Percentiles rank a stretch among this genome's conserved stretches.
Conservation (phyloP, 192 early-diverging fungal species). For the Entomortierella lignicola region DNA sequence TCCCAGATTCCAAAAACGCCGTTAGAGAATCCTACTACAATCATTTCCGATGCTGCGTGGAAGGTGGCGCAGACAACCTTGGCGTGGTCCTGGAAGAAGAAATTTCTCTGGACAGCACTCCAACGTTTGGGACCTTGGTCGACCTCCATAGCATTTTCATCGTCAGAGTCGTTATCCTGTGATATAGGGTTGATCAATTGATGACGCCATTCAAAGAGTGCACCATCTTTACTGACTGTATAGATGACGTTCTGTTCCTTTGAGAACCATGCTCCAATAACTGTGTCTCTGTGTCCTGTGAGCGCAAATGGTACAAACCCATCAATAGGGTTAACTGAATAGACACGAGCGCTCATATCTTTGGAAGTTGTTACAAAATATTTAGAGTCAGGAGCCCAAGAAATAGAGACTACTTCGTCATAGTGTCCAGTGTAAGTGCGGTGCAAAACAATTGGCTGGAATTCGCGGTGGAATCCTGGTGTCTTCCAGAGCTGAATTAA, state of each 20-base stretch:
- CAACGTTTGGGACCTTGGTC: constrained; percentile 57
- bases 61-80: constrained; percentile 86
- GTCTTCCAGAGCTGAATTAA: constrained; percentile 92
- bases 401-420: constrained; percentile 86
- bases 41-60: constrained; percentile 73
- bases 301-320: constrained; percentile 80
- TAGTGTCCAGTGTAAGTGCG: constrained; percentile 82
- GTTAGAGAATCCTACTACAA: constrained; percentile 91
- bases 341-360: constrained; percentile 86
- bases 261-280: constrained; percentile 88
- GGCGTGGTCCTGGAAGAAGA: constrained; percentile 82
- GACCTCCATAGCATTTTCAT: constrained; percentile 66
- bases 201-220: constrained; percentile 83
- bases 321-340: constrained; percentile 76
- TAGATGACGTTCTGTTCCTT: constrained; percentile 76
- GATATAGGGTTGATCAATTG: constrained; percentile 50
- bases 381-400: constrained; percentile 89
- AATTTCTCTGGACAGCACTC: constrained; percentile 75
- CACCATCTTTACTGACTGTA: constrained; percentile 90
- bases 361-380: constrained; percentile 71
- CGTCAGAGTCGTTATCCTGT: constrained; percentile 66
- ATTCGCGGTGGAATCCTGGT: constrained; percentile 92
- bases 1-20: constrained; percentile 99
- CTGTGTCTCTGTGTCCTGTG: constrained; percentile 85
- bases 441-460: constrained; percentile 90